A percentile compares a stretch with the other conserved stretches of the same genome.
These are phyloP conservation scores for Eucalyptus microcorys DNA, from an alignment of 345 rosid genomes.

Conservation along the genomic window DNA sequence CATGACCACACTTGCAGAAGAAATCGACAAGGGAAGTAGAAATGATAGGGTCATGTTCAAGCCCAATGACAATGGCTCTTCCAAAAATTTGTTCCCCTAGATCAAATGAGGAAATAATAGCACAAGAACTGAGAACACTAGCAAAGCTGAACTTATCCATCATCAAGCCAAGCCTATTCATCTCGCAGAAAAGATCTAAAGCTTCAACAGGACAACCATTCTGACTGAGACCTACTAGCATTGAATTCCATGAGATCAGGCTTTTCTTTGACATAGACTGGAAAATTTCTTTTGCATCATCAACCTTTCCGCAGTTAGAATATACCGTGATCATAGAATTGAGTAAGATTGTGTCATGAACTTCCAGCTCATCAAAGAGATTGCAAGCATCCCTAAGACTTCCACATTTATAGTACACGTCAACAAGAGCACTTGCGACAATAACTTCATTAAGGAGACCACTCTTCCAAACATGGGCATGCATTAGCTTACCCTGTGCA, in stretches of 20 bases:
- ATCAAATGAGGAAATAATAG: constrained; percentile 45
- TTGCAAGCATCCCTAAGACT: constrained; percentile 52
- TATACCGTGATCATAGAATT: constrained; percentile 72
- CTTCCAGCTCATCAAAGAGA: constrained; percentile 43
- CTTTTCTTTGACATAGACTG: constrained; percentile 38
- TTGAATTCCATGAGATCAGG: constrained; percentile 88
- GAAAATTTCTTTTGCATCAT: constrained; percentile 57
- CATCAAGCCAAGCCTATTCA: constrained; percentile 43
- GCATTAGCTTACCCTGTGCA: constrained; percentile 23
- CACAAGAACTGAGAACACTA: constrained; percentile 61
- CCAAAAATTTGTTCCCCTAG: constrained; percentile 76
- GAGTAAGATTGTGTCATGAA: constrained; percentile 57
- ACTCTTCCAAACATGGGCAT: constrained; percentile 34
- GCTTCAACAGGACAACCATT: constrained; percentile 68
- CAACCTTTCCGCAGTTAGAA: constrained; percentile 60
- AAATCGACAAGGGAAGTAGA: constrained; percentile 76
- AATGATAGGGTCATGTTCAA: constrained; percentile 49
- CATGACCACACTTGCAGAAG: constrained; percentile 59
- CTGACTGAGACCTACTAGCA: constrained; percentile 59
- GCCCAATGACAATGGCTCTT: constrained; percentile 43
- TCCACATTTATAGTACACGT: constrained; percentile 48
- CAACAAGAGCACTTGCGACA: constrained; percentile 31
- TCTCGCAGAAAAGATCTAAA: constrained; percentile 42
- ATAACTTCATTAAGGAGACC: constrained; percentile 27
- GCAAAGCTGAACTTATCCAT: constrained; percentile 65